Conservation (phyloP, 2,329 filamentous ascomycete species). For the Paecilomyces niveus region DNA sequence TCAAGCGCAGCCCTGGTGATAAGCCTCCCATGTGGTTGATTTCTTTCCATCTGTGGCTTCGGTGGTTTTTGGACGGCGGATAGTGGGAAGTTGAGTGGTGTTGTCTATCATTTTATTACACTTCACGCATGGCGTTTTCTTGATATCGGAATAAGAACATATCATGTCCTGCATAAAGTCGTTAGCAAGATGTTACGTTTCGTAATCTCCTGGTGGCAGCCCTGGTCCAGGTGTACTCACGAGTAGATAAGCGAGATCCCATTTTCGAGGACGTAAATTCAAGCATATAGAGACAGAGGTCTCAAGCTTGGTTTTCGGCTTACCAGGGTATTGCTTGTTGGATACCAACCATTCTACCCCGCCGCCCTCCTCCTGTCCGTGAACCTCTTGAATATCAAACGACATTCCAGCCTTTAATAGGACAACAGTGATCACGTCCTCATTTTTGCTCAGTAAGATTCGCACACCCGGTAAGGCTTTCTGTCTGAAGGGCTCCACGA, state of each 20-base stretch:
- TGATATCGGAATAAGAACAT: slow-evolving; percentile 34
- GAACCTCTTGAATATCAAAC: slow-evolving; percentile 24
- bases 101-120: slow-evolving; percentile 32
- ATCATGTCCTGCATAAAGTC: slow-evolving; percentile 31
- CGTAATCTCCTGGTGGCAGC: neutral
- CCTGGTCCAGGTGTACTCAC: slow-evolving; percentile 16
- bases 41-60: slow-evolving; percentile 11
- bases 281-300: slow-evolving; percentile 26
- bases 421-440: slow-evolving; percentile 18
- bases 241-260: slow-evolving; percentile 32
- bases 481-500: slow-evolving; percentile 25
- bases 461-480: slow-evolving; percentile 22
- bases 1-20: slow-evolving; percentile 25
- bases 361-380: slow-evolving; percentile 9
- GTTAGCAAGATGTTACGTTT: slow-evolving; percentile 1
- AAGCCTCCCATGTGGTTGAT: slow-evolving; percentile 25
- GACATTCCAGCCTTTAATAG: slow-evolving; percentile 27
- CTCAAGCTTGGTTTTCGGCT: slow-evolving; percentile 26
- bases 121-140: slow-evolving; percentile 29
- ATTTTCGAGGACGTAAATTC: slow-evolving; percentile 27
- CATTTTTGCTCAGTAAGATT: slow-evolving; percentile 15
- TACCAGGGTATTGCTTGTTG: slow-evolving; percentile 15
- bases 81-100: slow-evolving; percentile 32
- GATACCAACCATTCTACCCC: slow-evolving; percentile 28
- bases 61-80: slow-evolving; percentile 21